phyloP scores from a whole-genome alignment of 225 moss, liverwort and hornwort species.

The Pseudoscleropodium purum region DNA sequence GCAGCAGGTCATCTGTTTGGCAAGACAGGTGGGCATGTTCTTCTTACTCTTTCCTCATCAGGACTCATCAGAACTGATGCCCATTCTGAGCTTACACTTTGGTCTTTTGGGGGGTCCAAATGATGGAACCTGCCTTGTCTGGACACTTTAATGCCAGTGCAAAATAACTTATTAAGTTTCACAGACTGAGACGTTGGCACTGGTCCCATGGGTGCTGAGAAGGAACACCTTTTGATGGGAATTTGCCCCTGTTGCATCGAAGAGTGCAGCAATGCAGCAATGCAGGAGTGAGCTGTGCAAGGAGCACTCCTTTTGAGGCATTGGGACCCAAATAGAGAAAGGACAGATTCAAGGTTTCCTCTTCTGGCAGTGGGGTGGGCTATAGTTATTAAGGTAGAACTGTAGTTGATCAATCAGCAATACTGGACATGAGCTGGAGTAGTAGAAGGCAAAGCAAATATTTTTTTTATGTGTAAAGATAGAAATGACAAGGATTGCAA shows the following conservation, averaged over 20 bases:
- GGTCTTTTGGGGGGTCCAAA: no score
- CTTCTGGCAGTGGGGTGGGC: background rate
- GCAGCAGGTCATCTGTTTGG: background rate
- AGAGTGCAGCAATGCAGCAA: background rate
- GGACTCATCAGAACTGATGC: background rate
- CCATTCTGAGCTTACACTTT: no score
- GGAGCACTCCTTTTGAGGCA: background rate
- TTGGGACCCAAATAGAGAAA: background rate
- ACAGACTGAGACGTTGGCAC: background rate
- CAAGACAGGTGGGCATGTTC: no score
- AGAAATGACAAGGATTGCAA: no score
- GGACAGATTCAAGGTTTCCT: background rate
- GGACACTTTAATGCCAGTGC: background rate
- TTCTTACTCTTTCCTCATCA: background rate
- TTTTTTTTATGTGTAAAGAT: no score
- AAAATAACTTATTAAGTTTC: no score
- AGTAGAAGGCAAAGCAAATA: no score
- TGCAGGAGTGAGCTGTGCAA: background rate
- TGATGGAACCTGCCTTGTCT: background rate
- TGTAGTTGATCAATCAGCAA: no score
- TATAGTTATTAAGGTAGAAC: no score
- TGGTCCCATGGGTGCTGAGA: background rate
- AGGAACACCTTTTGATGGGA: background rate
- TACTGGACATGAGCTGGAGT: no score
- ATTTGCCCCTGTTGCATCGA: background rate